A percentile compares a stretch with the other conserved stretches of the same genome.
Evolutionary conservation across 805 yeast species (phyloP).

Genomic region (Kuraishia borneana): DNA sequence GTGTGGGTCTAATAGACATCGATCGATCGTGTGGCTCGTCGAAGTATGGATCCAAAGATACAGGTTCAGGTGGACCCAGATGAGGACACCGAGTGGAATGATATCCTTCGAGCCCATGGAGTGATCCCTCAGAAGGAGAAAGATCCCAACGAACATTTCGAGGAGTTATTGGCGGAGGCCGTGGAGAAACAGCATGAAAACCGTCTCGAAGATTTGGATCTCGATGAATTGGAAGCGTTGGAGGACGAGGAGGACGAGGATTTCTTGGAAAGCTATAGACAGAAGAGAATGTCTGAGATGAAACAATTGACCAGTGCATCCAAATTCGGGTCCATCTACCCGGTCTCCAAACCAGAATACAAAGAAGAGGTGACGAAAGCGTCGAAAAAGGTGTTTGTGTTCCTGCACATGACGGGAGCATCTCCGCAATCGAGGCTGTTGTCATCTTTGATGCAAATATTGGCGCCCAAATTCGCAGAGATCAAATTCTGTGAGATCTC

Average conservation of each 20-base stretch:
- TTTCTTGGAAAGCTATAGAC: constrained; percentile 66
- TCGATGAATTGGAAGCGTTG: constrained; percentile 76
- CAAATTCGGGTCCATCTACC: constrained; percentile 65
- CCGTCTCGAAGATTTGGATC: constrained; percentile 62
- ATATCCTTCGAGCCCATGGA: constrained; percentile 80
- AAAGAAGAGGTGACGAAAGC: constrained; percentile 77
- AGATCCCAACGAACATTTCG: constrained; percentile 78
- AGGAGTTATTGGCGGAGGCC: constrained; percentile 81
- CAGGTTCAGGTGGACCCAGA: constrained; percentile 86
- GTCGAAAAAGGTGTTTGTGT: constrained; percentile 51
- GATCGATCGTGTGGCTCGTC: too few relatives aligned
- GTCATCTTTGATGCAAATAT: constrained; percentile 37
- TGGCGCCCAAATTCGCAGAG: constrained; percentile 66
- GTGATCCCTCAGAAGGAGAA: constrained; percentile 88
- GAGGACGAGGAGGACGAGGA: constrained; percentile 95
- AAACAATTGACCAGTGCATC: constrained; percentile 41
- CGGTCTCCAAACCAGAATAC: constrained; percentile 82
- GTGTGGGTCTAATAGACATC: too few relatives aligned
- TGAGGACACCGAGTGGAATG: constrained; percentile 99
- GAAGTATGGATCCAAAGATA: constrained; percentile 46
- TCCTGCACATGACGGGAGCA: constrained; percentile 67
- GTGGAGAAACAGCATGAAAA: constrained; percentile 70
- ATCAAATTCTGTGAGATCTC: constrained; percentile 87
- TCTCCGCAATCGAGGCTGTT: constrained; percentile 69
- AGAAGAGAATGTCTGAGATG: constrained; percentile 68